phyloP scores from a whole-genome alignment of 495 filamentous ascomycete genomes.

The Glarea lozoyensis region DNA sequence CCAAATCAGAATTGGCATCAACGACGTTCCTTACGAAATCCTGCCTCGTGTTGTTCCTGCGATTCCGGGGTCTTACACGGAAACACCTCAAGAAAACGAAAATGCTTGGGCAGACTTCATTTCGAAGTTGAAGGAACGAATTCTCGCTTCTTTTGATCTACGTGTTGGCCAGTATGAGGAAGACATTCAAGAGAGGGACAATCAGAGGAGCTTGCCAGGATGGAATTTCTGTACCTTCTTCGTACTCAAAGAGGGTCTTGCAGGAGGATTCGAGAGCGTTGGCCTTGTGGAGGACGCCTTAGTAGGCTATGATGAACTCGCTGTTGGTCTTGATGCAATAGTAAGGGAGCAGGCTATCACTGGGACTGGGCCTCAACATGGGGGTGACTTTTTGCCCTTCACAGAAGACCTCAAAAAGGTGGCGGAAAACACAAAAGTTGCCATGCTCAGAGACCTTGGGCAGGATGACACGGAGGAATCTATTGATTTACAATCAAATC shows the following conservation, averaged over 20 bases:
- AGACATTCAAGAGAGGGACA: conserved; percentile 89
- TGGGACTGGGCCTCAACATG: conserved; percentile 46
- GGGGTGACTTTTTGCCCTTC: conserved; percentile 53
- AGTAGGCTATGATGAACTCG: conserved; percentile 85
- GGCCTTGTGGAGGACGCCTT: conserved; percentile 93
- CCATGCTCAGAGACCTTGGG: conserved; percentile 20
- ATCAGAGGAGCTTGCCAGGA: conserved; percentile 77
- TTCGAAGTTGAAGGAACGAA: conserved; percentile 75
- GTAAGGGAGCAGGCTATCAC: conserved; percentile 61
- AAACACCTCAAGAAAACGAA: conserved; percentile 61
- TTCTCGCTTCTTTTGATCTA: conserved; percentile 81
- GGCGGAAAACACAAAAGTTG: conserved; percentile 38
- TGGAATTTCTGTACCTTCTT: conserved; percentile 99
- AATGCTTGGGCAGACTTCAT: conserved; percentile 75
- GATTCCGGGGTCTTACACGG: conserved; percentile 46
- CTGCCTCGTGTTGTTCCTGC: conserved; percentile 46
- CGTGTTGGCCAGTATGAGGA: conserved; percentile 93
- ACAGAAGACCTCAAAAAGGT: conserved; percentile 62
- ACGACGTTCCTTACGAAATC: conserved; percentile 49
- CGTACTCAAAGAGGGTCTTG: conserved; percentile 90
- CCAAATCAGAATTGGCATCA: conserved; percentile 69
- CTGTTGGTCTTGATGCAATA: conserved; percentile 72
- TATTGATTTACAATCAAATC: conserved; percentile 37
- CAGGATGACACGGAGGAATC: conserved; percentile 25
- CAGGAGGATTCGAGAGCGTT: conserved; percentile 89